Evolutionary conservation across 176 grass and related monocot genomes (phyloP).

Genomic region (Aegilops sharonensis): DNA sequence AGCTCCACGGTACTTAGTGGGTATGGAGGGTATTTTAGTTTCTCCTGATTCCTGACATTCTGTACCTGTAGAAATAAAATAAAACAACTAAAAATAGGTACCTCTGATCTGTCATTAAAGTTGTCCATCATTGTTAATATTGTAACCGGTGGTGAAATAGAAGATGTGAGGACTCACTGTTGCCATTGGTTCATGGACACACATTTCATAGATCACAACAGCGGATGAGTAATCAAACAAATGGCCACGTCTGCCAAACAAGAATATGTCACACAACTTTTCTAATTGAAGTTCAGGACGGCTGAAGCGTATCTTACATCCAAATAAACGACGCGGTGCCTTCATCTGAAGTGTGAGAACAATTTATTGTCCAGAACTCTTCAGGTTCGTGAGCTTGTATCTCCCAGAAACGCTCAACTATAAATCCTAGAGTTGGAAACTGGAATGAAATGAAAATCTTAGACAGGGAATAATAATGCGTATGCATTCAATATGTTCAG

Average conservation of each 20-base stretch:
- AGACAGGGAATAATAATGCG: conserved; percentile 15
- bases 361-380: conserved; percentile 98
- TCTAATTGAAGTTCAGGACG: not conserved
- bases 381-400: conserved; percentile 94
- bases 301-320: conserved; percentile 61
- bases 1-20: conserved; percentile 92
- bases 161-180: conserved; percentile 57
- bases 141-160: conserved; percentile 11
- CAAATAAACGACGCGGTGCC: conserved; percentile 80
- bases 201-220: conserved; percentile 92
- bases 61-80: conserved; percentile 55
- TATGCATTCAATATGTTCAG: conserved; percentile 3
- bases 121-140: not conserved
- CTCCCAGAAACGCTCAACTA: conserved; percentile 95
- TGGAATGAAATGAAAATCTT: conserved; percentile 39
- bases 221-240: conserved; percentile 83
- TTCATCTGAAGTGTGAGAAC: conserved; percentile 92
- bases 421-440: conserved; percentile 99
- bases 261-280: conserved; percentile 30
- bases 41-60: conserved; percentile 87
- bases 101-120: not conserved
- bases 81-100: conserved; percentile 17
- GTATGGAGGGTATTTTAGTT: conserved; percentile 94
- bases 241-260: conserved; percentile 71
- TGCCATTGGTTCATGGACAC: conserved; percentile 88